Base-by-base conservation (phyloP, 306 rosid genomes). In the Dalbergia cultrata region DNA sequence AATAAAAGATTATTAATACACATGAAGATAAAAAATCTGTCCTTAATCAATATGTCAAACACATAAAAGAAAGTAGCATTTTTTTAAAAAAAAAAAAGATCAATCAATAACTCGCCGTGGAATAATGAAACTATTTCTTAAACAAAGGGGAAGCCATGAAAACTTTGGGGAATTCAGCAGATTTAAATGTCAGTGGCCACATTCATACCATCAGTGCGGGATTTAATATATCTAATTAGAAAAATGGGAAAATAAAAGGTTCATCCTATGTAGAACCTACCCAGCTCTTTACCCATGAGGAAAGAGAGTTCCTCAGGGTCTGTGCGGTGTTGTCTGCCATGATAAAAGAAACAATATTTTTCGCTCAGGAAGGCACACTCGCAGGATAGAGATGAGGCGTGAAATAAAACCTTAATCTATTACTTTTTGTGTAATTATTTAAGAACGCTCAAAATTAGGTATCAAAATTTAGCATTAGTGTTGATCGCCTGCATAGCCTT, bases 1-100 rank as follows among this genome's bases (percentile, higher is more conserved):
- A 60, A 85, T 67, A 71, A 26, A 72, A 84, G 75, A 83, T 79
- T 74, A 64, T 77, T 53, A 86, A 86, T 57, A 81, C 61, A 75
- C 39, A 57, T n/a, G 62, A 69, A 44, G 69, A 70, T 49, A 26
- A 21, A 82, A 76, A 39, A 7, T 7, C 58, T 44, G 61, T 70
- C 56, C 39, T 64, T 72, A 70, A 19, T 35, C 61, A 33, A 52
- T 45, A 79, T 18, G 43, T 47, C 10, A 74, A 74, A 61, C 35
- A 41, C 12, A 9, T 7, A 43, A 50, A 50, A 73, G 58, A 64
- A 43, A 79, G 34, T 34, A 41, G 10, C 11, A 1, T 50, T 31
- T 26, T 50, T 31, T 26, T 0, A 50, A 21, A 80, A 50, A 73
- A 69, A 22, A 17, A 35, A 71, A 39, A 50, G 26, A 34, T 26